Conservation (phyloP, 2,329 filamentous ascomycete species). For the Botrytis sinoallii region DNA sequence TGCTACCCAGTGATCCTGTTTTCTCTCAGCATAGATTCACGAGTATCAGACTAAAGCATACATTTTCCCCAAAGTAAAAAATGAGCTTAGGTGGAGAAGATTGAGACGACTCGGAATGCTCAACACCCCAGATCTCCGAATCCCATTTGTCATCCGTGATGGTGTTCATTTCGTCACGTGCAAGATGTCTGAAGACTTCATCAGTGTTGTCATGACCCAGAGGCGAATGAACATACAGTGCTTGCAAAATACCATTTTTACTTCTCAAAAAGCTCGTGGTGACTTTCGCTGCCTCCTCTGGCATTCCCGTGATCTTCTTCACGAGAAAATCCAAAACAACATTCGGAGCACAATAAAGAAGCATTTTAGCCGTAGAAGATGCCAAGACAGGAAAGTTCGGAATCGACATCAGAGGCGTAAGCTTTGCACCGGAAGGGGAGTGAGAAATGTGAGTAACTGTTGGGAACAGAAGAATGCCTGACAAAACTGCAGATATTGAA, state of each 20-base stretch:
- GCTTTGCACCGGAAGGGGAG: constrained; percentile 56
- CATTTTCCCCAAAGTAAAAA: constrained; percentile 55
- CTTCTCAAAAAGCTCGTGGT: constrained; percentile 55
- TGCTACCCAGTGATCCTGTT: constrained; percentile 59
- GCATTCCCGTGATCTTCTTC: constrained; percentile 46
- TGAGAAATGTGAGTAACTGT: constrained; percentile 69
- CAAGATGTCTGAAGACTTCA: constrained; percentile 44
- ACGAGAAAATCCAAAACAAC: constrained; percentile 45
- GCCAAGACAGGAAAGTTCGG: constrained; percentile 31
- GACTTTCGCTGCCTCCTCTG: constrained; percentile 46
- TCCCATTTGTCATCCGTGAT: constrained; percentile 60
- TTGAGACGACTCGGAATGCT: constrained; percentile 32
- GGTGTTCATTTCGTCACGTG: constrained; percentile 55
- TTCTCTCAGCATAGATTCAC: background rate
- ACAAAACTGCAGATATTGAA: constrained; percentile 31
- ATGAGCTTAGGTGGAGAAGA: constrained; percentile 48
- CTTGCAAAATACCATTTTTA: constrained; percentile 57
- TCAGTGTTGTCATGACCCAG: constrained; percentile 14
- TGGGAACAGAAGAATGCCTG: constrained; percentile 67
- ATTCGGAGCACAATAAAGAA: constrained; percentile 45
- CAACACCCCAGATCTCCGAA: constrained; percentile 55
- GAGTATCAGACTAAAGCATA: constrained; percentile 17
- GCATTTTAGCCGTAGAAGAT: constrained; percentile 28
- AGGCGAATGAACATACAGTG: constrained; percentile 40
- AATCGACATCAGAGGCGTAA: constrained; percentile 44